Conservation (phyloP, 2,329 filamentous ascomycete genomes). For the Exserohilum turcica region DNA sequence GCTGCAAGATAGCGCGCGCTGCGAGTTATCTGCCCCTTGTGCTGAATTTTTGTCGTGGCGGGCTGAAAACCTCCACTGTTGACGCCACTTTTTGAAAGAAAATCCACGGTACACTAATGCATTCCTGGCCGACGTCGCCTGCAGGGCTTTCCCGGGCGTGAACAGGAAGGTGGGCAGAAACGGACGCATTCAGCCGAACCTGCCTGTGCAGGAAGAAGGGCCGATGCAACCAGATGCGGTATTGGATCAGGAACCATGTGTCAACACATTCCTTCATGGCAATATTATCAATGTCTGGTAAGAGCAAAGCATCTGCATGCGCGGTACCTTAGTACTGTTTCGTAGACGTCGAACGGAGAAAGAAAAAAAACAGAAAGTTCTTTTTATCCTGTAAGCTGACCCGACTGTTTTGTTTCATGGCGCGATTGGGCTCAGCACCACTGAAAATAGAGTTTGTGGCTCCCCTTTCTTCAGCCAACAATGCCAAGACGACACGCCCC, state of each 20-base stretch:
- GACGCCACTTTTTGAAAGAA: not conserved
- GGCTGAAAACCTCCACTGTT: not conserved
- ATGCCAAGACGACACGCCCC: not conserved
- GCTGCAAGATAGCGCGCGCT: not conserved
- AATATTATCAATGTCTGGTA: not conserved
- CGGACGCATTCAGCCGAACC: not conserved
- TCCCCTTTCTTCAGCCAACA: too few species aligned
- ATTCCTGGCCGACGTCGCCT: not conserved
- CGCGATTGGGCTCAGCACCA: not conserved
- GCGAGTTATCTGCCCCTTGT: not conserved
- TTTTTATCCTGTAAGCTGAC: too few species aligned
- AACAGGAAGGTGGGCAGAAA: not conserved
- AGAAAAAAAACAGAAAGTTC: too few species aligned
- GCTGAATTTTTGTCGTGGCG: not conserved
- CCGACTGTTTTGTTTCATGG: too few species aligned
- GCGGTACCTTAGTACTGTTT: too few species aligned
- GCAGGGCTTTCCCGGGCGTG: not conserved
- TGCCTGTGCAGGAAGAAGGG: not conserved
- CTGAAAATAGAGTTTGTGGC: too few species aligned
- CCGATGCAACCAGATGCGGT: not conserved
- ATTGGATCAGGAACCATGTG: not conserved
- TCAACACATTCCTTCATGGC: not conserved
- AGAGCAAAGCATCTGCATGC: not conserved
- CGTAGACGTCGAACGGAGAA: too few species aligned
- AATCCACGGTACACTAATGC: slow-evolving; percentile 6